phyloP scores from a whole-genome alignment of 1,284 basidiomycete species.

The Sanguinoderma infundibulare region DNA sequence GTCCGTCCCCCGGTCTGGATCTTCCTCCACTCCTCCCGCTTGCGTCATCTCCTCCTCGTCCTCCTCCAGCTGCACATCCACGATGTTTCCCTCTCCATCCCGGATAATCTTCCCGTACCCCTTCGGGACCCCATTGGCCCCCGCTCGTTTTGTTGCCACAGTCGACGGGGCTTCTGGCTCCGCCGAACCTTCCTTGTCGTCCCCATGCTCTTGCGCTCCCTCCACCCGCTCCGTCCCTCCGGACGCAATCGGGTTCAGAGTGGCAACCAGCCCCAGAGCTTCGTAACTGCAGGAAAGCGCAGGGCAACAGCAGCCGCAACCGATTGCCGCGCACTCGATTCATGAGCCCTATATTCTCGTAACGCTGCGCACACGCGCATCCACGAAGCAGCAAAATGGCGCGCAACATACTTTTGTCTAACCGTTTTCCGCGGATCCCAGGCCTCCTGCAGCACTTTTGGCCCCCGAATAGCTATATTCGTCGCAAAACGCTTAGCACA shows the following conservation, averaged over 20 bases:
- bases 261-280: constrained; percentile 73
- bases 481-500: constrained; percentile 18
- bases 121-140: constrained; percentile 48
- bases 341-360: constrained; percentile 15
- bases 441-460: constrained; percentile 80
- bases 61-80: constrained; percentile 76
- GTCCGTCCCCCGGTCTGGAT: constrained; percentile 30
- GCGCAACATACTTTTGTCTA: constrained; percentile 82
- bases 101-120: constrained; percentile 88
- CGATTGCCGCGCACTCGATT: constrained; percentile 5
- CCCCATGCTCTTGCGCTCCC: constrained; percentile 14
- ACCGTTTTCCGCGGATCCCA: constrained; percentile 94
- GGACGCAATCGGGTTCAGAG: constrained; percentile 65
- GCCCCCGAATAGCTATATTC: constrained; percentile 76
- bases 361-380: constrained; percentile 13
- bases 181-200: constrained; percentile 10
- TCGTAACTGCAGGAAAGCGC: constrained; percentile 62
- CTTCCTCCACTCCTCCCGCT: constrained; percentile 31
- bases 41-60: constrained; percentile 42
- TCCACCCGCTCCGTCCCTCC: constrained; percentile 56
- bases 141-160: constrained; percentile 17
- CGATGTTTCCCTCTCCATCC: constrained; percentile 81
- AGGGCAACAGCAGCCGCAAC: constrained; percentile 14
- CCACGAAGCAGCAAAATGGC: constrained; percentile 5
- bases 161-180: constrained; percentile 10